A percentile compares a stretch with the other conserved stretches of the same genome.
These are phyloP conservation scores for Breynia disticha DNA, from an alignment of 441 rosid species.

Conservation along the genomic window DNA sequence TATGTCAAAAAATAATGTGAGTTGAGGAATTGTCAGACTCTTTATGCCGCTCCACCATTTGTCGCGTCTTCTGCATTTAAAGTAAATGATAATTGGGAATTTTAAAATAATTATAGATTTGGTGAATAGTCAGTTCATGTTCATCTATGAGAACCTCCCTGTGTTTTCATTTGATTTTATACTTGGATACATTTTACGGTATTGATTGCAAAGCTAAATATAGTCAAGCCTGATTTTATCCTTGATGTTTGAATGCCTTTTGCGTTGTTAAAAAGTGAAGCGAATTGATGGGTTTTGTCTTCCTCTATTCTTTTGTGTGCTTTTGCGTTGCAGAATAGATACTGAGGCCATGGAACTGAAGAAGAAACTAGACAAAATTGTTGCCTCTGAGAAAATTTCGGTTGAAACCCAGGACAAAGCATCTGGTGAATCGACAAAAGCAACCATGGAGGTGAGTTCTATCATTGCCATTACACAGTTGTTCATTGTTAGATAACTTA, in stretches of 20 bases:
- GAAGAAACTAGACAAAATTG: constrained; percentile 54
- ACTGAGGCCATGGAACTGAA: constrained; percentile 64
- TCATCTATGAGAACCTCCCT: too few species aligned
- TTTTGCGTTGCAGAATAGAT: constrained; percentile 61
- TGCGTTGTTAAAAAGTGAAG: too few species aligned
- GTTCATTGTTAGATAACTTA: not conserved
- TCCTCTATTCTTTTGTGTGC: constrained; percentile 14
- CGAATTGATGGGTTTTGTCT: constrained; percentile 8
- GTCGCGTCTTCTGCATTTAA: too few species aligned
- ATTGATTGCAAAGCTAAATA: too few species aligned
- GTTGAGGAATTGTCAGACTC: too few species aligned
- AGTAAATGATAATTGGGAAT: too few species aligned
- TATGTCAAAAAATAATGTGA: too few species aligned
- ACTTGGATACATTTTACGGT: too few species aligned
- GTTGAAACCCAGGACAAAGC: constrained; percentile 39
- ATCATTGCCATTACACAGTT: not conserved
- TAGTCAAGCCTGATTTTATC: not conserved
- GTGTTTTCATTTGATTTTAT: too few species aligned
- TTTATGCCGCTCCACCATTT: too few species aligned
- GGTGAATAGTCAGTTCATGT: too few species aligned
- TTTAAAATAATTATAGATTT: too few species aligned
- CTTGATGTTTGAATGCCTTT: not conserved
- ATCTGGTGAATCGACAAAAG: constrained; percentile 34
- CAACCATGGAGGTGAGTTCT: constrained; percentile 57
- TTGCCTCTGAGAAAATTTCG: constrained; percentile 23